Base-by-base conservation (phyloP, 2,329 filamentous ascomycete genomes). In the Hypoxylon sp. region DNA sequence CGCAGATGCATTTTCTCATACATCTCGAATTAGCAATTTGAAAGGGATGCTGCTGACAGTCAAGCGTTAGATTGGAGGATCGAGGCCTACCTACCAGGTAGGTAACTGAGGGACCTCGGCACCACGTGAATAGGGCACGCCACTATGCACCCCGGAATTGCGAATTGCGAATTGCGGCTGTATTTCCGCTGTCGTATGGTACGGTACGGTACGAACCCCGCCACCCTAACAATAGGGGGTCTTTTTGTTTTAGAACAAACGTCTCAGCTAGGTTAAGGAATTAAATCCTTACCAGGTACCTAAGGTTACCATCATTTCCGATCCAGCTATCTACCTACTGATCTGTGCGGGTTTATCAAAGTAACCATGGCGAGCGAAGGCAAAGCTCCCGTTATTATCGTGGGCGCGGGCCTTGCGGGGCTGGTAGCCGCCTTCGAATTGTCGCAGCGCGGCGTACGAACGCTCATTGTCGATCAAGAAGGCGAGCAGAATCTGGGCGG, bases 381-480 rank as follows among this genome's bases (percentile, higher is more conserved):
- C 8, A 59, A 62, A 55, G 61, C 75, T 51, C 84, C 79, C 44
- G 84, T 85, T 69, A 81, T 88, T 70, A 82, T 88, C 55, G 78
- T 88, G 51, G 86, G 85, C 70, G 82, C 78, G 43, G 85, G 86
- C 52, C 79, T 88, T 11, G 84, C 85, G 30, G 86, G 85, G n/a
- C 82, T 88, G 7, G 85, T 87, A 17, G 84, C 86, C 3, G 85
- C 85, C 44, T 85, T 81, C 67, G 85, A 88, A 75, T 81, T 88
- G 6, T 77, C 81, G 13, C 77, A 81, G 70, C 82, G 79, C 61
- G 76, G 79, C 52, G 76, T 87, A n/a, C 81, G 79, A 2, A 79
- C 79, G 34, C 61, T 87, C 50, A 74, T 88, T 43, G 54, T 89
- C 52, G 87, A 89, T 74, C 86, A 89, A 71, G 86, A 89, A 71